Evolutionary conservation across 1,284 basidiomycete genomes (phyloP), one percentile per base, ranked within the genome.

Genomic region (Leccinum cinnamomeum): DNA sequence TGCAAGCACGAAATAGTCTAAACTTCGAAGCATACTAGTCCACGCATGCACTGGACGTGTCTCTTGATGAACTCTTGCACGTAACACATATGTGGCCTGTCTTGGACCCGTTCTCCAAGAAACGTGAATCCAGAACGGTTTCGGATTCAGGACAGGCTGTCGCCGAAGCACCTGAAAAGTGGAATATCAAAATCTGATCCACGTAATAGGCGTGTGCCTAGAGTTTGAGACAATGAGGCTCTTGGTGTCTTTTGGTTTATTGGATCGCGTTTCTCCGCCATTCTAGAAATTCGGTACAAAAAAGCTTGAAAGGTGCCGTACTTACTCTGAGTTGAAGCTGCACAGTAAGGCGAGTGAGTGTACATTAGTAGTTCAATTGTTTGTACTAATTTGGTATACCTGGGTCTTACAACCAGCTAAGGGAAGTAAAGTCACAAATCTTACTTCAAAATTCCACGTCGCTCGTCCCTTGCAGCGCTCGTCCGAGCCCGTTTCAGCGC

Each of bases 111-210:
- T 39, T 3, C 14, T 39, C 37, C 14, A 39, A 39, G 37, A 16
- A 39, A 16, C 14, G 37, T 16, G 95, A 91, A 77, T 99, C 96
- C 39, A 97, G 84, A 25, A 84, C 84, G 7, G 89, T 85, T 77
- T 99, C 98, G 0, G 95, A 97, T 69, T 95, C 86, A 12, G 95
- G 95, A 76, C 97, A 98, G 53, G 96, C 96, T 39, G 37, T 39
- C 37, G 14, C 37, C 37, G 39, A 41, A 41, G 39, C 39, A 41
- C 39, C 39, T 41, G 39, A 41, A 41, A 41, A 41, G 39, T 41
- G 16, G 39, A 41, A 41, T 41, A 41, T 72, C 96, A 98, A 73
- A 97, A 98, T 66, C 89, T 95, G 67, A 41, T 28, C 25, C 51
- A 39, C 5, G 39, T 8, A 53, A 18, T 6, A 37, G 28, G 6